These are phyloP conservation scores for Pythium dissotocum DNA, from an alignment of 352 stramenopile species.

Conservation along the genomic window DNA sequence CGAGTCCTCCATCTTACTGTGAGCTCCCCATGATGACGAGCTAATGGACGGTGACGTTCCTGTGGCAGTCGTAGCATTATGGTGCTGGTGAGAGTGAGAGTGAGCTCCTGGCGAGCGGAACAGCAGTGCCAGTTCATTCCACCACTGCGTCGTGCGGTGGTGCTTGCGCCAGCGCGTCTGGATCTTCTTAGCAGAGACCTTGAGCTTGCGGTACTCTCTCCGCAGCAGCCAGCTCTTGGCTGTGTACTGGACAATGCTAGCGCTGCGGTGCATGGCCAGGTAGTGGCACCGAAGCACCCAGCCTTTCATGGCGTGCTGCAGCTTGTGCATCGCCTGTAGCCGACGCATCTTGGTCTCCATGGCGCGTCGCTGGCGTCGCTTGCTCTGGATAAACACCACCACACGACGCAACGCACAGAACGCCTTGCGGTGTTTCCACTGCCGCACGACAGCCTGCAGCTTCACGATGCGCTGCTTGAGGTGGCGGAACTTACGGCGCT, in stretches of 20 bases:
- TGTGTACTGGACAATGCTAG: slow-evolving; percentile 43
- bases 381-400: slow-evolving; percentile 49
- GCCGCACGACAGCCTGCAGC: slow-evolving; percentile 57
- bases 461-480: slow-evolving; percentile 72
- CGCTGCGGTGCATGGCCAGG: slow-evolving; percentile 36
- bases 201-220: slow-evolving; percentile 40
- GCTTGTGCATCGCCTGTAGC: slow-evolving; percentile 29
- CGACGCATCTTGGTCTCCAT: slow-evolving; percentile 27
- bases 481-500: slow-evolving; percentile 57
- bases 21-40: slow-evolving; percentile 38
- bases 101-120: slow-evolving; percentile 34
- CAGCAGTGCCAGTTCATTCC: slow-evolving; percentile 46
- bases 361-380: slow-evolving; percentile 39
- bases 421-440: slow-evolving; percentile 38
- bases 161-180: slow-evolving; percentile 48
- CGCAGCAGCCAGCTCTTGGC: slow-evolving; percentile 58
- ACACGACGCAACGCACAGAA: slow-evolving; percentile 33
- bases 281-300: slow-evolving; percentile 50
- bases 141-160: slow-evolving; percentile 41
- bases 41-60: background rate
- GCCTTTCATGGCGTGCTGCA: slow-evolving; percentile 57
- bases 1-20: slow-evolving; percentile 71
- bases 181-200: slow-evolving; percentile 33
- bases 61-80: background rate
- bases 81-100: background rate